Evolutionary conservation across 2,329 filamentous ascomycete genomes (phyloP), one percentile per base, ranked within the genome.

Genomic region (Emydomyces testavorans): DNA sequence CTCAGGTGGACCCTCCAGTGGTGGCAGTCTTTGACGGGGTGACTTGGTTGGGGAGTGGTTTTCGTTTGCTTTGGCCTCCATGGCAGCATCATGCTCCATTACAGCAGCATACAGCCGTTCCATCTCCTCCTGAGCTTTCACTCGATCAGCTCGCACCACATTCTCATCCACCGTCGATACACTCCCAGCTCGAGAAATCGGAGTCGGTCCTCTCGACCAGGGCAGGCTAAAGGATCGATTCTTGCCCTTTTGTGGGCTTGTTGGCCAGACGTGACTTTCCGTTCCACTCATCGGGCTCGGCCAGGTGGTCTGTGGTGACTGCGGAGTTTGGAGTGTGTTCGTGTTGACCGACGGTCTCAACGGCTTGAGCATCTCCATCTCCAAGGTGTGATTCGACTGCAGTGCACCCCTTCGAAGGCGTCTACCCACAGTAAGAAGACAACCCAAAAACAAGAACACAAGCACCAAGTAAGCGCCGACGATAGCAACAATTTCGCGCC

Each of bases 51-150:
- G 36, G 55, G 59, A 39, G 24, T 11, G 13, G 7, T 29, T 16
- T 10, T 36, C 45, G 20, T 47, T 47, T 23, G 45, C 40, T 57
- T 59, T 13, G 54, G 57, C 46, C 54, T 52, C 42, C 56, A 60
- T 44, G 51, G 71, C 74, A 21, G 36, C 74, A 54, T 95, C 89
- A 57, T 94, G 85, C 64, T 88, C 86, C 80, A 94, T 83, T 54
- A 94, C 89, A 56, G 88, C 83, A 52, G 82, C 87, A 67, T 95
- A 96, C 63, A 96, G 80, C 58, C 85, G 80, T 64, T 94, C 88
- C 65, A 95, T 80, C 63, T 94, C 85, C 54, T 82, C 74, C 64
- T 92, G 81, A 53, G 85, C 80, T 70, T 82, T 82, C 59, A 76
- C 74, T 62, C 77, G 79, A 65, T 94, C 85, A 51, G 78, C 76